phyloP scores from a whole-genome alignment of 148 eudicot species.

The Silene conica region DNA sequence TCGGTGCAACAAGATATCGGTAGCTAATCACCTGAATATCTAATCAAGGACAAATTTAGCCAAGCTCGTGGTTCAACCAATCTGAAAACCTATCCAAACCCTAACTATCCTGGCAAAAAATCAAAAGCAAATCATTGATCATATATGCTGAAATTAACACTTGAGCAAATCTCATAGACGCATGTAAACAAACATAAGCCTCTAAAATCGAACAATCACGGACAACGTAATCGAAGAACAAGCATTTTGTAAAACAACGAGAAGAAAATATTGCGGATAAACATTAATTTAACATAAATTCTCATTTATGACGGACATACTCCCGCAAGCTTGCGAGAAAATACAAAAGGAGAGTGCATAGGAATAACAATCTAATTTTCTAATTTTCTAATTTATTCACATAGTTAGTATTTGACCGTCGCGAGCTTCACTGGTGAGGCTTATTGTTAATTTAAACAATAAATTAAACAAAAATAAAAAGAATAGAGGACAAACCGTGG shows the following conservation, averaged over 20 bases:
- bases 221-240: background rate
- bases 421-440: too few relatives aligned
- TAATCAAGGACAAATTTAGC: background rate
- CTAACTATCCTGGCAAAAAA: background rate
- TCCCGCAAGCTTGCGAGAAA: too few relatives aligned
- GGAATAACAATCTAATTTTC: too few relatives aligned
- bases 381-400: too few relatives aligned
- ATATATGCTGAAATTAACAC: background rate
- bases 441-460: too few relatives aligned
- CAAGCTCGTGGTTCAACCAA: background rate
- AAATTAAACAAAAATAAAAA: background rate
- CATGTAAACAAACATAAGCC: background rate
- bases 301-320: too few relatives aligned
- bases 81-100: slow-evolving; percentile 5
- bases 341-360: too few relatives aligned
- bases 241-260: background rate
- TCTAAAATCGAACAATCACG: background rate
- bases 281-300: too few relatives aligned
- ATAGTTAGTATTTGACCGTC: too few relatives aligned
- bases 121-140: background rate
- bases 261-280: background rate
- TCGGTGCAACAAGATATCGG: too few relatives aligned
- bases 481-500: slow-evolving; percentile 18
- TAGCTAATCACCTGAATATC: background rate
- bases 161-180: background rate